These are phyloP conservation scores for Boletus rubroflammeus DNA, from an alignment of 768 basidiomycete genomes.

Conservation along the genomic window DNA sequence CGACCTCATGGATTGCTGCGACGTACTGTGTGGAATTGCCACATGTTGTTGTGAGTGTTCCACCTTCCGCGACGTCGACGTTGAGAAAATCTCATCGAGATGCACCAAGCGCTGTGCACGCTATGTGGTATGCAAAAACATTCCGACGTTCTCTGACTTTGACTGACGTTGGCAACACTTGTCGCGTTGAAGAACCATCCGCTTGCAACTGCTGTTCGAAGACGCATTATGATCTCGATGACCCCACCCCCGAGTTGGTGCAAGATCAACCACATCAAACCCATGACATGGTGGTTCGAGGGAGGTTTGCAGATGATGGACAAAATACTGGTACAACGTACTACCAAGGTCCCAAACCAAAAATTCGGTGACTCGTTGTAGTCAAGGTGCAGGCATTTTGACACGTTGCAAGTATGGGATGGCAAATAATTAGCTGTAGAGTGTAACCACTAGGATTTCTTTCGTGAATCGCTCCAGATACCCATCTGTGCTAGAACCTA, in stretches of 20 bases:
- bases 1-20: conserved; percentile 25
- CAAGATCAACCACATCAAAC: conserved; percentile 15
- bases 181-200: conserved; percentile 5
- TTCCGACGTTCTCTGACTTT: background rate
- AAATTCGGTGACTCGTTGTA: background rate
- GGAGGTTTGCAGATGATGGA: conserved; percentile 10
- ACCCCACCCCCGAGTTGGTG: conserved; percentile 5
- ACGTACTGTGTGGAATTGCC: conserved; percentile 16
- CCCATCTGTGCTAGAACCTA: background rate
- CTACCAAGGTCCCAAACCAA: conserved; percentile 19
- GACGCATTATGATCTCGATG: conserved; percentile 1
- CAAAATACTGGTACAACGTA: conserved; percentile 2
- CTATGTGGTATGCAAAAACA: conserved; percentile 12
- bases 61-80: background rate
- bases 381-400: background rate
- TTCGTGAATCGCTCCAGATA: background rate
- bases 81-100: background rate
- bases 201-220: conserved; percentile 17
- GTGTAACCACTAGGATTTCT: background rate
- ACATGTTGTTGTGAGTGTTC: conserved; percentile 21
- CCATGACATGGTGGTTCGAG: conserved; percentile 14
- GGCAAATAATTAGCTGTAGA: background rate
- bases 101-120: conserved; percentile 6
- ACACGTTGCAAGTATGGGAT: background rate
- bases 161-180: background rate